These are phyloP conservation scores for Mucor sp. DNA, from an alignment of 371 early-diverging fungal genomes.

Conservation along the genomic window DNA sequence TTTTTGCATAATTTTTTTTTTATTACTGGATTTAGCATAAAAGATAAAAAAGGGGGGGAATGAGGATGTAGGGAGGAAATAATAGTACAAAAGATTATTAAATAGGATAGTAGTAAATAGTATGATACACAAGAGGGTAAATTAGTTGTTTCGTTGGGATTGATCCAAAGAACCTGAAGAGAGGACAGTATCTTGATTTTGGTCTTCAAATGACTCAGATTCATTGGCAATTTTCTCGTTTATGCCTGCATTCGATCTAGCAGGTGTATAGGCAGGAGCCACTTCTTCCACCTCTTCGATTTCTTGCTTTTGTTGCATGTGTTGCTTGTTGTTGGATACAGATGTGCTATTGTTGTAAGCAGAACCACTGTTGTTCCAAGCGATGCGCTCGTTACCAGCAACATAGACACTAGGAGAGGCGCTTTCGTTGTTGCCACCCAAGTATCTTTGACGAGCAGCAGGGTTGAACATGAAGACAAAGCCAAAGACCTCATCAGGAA, in stretches of 20 bases:
- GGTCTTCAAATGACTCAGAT: constrained; percentile 21
- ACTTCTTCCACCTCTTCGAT: constrained; percentile 6
- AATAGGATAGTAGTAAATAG: background rate
- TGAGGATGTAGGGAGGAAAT: background rate
- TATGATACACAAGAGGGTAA: background rate
- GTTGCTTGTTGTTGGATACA: background rate
- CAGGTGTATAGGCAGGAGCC: constrained; percentile 13
- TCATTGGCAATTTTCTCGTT: background rate
- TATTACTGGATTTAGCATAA: too few relatives aligned
- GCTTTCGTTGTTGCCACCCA: constrained; percentile 13
- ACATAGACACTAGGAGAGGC: constrained; percentile 29
- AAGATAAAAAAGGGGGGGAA: too few relatives aligned
- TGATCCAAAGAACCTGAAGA: constrained; percentile 25
- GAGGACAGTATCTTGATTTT: constrained; percentile 31
- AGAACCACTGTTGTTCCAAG: constrained; percentile 17
- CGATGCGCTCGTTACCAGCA: constrained; percentile 34
- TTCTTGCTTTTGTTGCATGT: background rate
- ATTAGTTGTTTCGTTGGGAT: background rate
- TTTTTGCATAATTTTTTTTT: too few relatives aligned
- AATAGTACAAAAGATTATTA: background rate
- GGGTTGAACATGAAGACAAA: constrained; percentile 32
- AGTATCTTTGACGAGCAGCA: constrained; percentile 28
- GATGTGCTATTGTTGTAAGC: background rate
- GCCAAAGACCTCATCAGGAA: constrained; percentile 54
- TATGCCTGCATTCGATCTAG: background rate